Evolutionary conservation across 2,329 filamentous ascomycete genomes (phyloP).

Genomic region (Fusarium scirpi): DNA sequence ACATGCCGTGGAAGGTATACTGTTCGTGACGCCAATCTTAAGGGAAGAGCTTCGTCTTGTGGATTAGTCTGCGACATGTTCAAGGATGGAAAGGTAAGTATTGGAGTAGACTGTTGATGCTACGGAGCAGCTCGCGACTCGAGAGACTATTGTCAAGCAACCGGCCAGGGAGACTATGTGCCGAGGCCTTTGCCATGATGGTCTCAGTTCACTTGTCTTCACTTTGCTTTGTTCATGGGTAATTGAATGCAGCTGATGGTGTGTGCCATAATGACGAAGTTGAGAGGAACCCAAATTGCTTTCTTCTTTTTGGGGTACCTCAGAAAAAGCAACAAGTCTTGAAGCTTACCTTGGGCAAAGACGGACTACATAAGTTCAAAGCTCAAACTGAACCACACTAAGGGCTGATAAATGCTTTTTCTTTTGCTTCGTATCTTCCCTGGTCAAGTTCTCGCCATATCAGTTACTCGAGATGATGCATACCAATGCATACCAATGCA

Average conservation of each 20-base stretch:
- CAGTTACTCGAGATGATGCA: conserved; percentile 28
- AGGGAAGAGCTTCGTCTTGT: conserved; percentile 29
- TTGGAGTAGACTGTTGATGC: conserved; percentile 43
- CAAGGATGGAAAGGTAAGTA: conserved; percentile 31
- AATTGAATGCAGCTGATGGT: conserved; percentile 37
- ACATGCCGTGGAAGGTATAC: conserved; percentile 49
- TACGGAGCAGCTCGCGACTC: conserved; percentile 27
- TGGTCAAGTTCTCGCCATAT: neutral
- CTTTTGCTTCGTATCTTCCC: neutral
- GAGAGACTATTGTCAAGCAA: conserved; percentile 38
- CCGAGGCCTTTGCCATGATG: conserved; percentile 36
- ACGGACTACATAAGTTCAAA: neutral
- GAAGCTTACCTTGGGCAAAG: neutral
- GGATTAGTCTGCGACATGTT: conserved; percentile 40
- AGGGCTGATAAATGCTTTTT: conserved; percentile 2
- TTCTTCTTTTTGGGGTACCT: conserved; percentile 49
- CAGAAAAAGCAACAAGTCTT: conserved; percentile 25
- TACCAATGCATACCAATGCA: conserved; percentile 27
- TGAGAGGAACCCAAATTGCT: conserved; percentile 53
- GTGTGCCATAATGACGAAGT: conserved; percentile 49
- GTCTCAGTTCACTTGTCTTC: neutral
- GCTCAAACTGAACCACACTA: neutral
- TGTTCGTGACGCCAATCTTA: conserved; percentile 46
- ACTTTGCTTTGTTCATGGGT: neutral
- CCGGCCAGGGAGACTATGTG: conserved; percentile 50